Evolutionary conservation across 179 eudicot genomes (phyloP).

Genomic region (Monotropa hypopitys): DNA sequence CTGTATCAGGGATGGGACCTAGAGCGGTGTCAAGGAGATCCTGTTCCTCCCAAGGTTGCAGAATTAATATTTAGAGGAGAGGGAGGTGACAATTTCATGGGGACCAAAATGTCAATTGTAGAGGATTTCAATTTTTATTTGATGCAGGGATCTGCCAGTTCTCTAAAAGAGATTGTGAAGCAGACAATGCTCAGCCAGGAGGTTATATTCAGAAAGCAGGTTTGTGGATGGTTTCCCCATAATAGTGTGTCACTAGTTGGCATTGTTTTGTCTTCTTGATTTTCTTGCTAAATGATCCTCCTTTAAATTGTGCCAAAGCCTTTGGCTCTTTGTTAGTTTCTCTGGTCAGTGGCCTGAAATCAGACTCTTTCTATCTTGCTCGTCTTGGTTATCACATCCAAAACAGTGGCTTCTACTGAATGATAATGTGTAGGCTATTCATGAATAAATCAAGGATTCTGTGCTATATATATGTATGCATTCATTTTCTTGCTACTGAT

Average conservation of each 20-base stretch:
- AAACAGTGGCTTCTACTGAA: neutral
- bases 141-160: slow-evolving; percentile 5
- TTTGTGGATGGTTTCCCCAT: slow-evolving; percentile 8
- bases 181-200: slow-evolving; percentile 32
- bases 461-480: neutral
- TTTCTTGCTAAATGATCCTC: neutral
- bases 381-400: neutral
- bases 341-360: neutral
- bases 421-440: neutral
- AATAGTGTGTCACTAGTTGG: neutral
- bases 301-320: neutral
- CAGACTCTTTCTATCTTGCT: neutral
- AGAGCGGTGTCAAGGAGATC: slow-evolving; percentile 1
- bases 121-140: slow-evolving; percentile 16
- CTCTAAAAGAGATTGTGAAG: slow-evolving; percentile 18
- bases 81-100: neutral
- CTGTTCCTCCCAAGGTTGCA: neutral
- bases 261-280: neutral
- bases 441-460: neutral
- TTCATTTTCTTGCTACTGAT: slow-evolving; percentile 2
- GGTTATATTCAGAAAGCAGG: slow-evolving; percentile 38
- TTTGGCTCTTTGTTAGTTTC: neutral
- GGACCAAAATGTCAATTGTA: slow-evolving; percentile 15
- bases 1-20: slow-evolving; percentile 12
- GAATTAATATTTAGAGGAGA: neutral